Evolutionary conservation across 768 basidiomycete genomes (phyloP), one percentile per base, ranked within the genome.

Genomic region (Suillus subluteus): DNA sequence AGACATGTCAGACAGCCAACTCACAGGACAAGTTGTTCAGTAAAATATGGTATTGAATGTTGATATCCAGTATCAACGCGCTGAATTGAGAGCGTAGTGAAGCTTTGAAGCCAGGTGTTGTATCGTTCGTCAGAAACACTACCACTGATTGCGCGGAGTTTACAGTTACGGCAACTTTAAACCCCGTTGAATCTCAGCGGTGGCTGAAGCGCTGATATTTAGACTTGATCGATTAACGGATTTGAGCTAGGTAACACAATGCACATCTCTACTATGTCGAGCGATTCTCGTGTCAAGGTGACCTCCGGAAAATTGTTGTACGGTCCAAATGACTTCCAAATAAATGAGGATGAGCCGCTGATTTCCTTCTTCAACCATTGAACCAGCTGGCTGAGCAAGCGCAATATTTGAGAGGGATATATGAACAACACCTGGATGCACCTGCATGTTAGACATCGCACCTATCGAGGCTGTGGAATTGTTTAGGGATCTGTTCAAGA

Each of bases 351-450:
- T 37, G 56, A 58, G 18, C n/a, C 37, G 1, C 58, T 58, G 4
- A 21, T 58, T 38, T 23, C 37, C 7, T 58, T 58, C 58, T 58
- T 38, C 58, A 58, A 58, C 7, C 13, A 58, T 15, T 58, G 37
- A n/a, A n/a, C n/a, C n/a, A n/a, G n/a, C n/a, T n/a, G n/a, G n/a
- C n/a, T n/a, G n/a, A n/a, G n/a, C n/a, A n/a, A n/a, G n/a, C n/a
- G n/a, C n/a, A n/a, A n/a, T n/a, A n/a, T n/a, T n/a, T n/a, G n/a
- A n/a, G n/a, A n/a, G n/a, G n/a, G n/a, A n/a, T n/a, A n/a, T n/a
- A n/a, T n/a, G n/a, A n/a, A n/a, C n/a, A n/a, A n/a, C n/a, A n/a
- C n/a, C n/a, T n/a, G n/a, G n/a, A n/a, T n/a, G n/a, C n/a, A n/a
- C n/a, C n/a, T n/a, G n/a, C n/a, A n/a, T n/a, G n/a, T n/a, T n/a